Conservation (phyloP, 108 stramenopile species). For the Schizochytrium sp. region DNA sequence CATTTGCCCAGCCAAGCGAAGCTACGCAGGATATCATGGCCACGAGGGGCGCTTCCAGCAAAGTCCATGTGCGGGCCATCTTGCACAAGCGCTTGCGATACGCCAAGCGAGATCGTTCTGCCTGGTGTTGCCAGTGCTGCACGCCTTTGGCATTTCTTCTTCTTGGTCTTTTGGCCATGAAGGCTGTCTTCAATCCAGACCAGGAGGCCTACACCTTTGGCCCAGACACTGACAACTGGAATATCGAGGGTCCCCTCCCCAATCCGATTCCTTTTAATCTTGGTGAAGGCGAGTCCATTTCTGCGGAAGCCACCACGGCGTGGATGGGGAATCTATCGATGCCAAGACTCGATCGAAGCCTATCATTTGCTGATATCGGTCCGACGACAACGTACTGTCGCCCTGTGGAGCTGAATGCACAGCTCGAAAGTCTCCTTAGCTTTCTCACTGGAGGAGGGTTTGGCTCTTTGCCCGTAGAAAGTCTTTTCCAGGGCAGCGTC, state of each 20-base stretch:
- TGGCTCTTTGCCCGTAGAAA: not conserved
- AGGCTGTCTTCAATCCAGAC: not conserved
- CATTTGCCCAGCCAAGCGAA: not conserved
- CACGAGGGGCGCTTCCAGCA: not conserved
- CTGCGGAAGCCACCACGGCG: not conserved
- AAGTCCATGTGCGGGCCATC: constrained; percentile 21
- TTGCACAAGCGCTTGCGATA: constrained; percentile 26
- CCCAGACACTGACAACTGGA: not conserved
- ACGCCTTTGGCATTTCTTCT: constrained; percentile 49
- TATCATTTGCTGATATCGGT: not conserved
- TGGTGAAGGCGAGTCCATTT: not conserved
- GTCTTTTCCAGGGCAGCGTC: not conserved
- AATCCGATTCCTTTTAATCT: not conserved
- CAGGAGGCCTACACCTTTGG: not conserved
- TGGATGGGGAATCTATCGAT: not conserved
- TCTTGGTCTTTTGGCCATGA: constrained; percentile 37
- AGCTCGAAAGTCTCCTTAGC: not conserved
- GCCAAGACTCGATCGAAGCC: not conserved
- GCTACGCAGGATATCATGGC: not conserved
- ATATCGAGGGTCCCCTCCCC: not conserved
- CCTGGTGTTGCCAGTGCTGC: constrained; percentile 43
- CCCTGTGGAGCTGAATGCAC: not conserved
- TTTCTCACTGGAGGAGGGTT: not conserved
- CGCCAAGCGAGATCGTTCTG: constrained; percentile 26
- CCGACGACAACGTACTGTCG: not conserved